A percentile compares a stretch with the other conserved stretches of the same genome.
phyloP scores from a whole-genome alignment of 345 rosid species.

The Gossypium turneri region DNA sequence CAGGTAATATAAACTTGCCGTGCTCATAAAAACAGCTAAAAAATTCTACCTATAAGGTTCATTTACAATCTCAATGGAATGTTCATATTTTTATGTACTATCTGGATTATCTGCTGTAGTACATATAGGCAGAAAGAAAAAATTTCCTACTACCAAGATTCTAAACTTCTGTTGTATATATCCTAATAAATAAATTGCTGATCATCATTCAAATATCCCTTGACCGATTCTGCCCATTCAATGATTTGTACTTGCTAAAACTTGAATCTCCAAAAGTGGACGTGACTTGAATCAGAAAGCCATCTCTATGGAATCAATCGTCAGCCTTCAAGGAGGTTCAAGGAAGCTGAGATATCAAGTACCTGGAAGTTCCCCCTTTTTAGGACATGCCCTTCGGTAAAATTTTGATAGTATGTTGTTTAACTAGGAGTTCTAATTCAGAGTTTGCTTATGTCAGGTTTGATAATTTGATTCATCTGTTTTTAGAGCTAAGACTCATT shows the following conservation, averaged over 20 bases:
- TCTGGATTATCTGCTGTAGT: background rate
- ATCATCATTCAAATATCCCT: background rate
- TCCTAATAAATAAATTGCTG: background rate
- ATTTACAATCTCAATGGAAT: background rate
- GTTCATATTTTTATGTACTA: background rate
- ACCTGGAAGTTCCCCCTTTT: background rate
- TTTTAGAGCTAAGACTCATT: background rate
- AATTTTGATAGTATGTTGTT: background rate
- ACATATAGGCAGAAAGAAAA: background rate
- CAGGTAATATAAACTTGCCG: background rate
- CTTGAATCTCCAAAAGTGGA: background rate
- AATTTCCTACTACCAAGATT: background rate
- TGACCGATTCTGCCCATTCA: background rate
- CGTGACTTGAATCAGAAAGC: background rate
- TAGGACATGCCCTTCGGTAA: background rate
- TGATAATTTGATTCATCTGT: conserved; percentile 6
- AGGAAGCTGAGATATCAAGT: background rate
- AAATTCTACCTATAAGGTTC: background rate
- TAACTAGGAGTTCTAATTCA: background rate
- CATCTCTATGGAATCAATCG: background rate
- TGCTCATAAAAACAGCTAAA: background rate
- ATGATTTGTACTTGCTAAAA: background rate
- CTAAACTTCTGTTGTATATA: background rate
- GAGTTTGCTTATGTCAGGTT: background rate
- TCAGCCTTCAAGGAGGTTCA: background rate